These are phyloP conservation scores for Escallonia herrerae DNA, from an alignment of 129 eudicot species.

Conservation along the genomic window DNA sequence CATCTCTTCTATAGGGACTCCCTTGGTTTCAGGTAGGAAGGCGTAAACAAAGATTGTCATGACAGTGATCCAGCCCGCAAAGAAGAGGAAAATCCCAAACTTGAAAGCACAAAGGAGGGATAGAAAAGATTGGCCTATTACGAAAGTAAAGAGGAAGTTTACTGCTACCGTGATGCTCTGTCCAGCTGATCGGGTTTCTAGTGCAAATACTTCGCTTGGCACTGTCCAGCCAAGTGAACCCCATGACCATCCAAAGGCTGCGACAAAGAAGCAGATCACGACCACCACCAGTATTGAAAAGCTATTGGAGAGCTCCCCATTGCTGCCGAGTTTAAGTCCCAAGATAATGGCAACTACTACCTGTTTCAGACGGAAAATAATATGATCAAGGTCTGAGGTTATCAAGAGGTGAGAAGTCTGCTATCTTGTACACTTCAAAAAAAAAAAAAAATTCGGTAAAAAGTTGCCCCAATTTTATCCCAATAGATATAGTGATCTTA, in stretches of 20 bases:
- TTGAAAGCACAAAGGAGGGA: slow-evolving; percentile 78
- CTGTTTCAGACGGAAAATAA: slow-evolving; percentile 30
- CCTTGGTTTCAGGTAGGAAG: slow-evolving; percentile 90
- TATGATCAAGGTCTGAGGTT: background rate
- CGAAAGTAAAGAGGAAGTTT: slow-evolving; percentile 77
- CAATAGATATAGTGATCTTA: too few species aligned
- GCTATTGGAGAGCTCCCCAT: slow-evolving; percentile 46
- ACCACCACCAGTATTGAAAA: slow-evolving; percentile 66
- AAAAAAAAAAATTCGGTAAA: too few species aligned
- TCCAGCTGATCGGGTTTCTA: slow-evolving; percentile 89
- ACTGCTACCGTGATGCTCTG: slow-evolving; percentile 94
- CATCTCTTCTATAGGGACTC: slow-evolving; percentile 97
- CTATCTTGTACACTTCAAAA: too few species aligned
- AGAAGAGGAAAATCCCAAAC: slow-evolving; percentile 77
- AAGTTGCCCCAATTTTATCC: too few species aligned
- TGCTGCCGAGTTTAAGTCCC: slow-evolving; percentile 59
- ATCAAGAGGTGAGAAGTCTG: background rate
- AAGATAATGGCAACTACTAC: slow-evolving; percentile 66
- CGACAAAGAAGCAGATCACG: slow-evolving; percentile 78
- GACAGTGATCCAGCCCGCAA: slow-evolving; percentile 67
- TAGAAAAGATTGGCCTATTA: slow-evolving; percentile 74
- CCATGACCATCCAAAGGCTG: slow-evolving; percentile 97
- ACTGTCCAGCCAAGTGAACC: slow-evolving; percentile 97
- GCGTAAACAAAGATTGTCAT: slow-evolving; percentile 76
- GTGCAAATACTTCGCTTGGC: slow-evolving; percentile 89